Evolutionary conservation across 2,329 filamentous ascomycete species (phyloP).

Genomic region (Trichophyton rubrum): DNA sequence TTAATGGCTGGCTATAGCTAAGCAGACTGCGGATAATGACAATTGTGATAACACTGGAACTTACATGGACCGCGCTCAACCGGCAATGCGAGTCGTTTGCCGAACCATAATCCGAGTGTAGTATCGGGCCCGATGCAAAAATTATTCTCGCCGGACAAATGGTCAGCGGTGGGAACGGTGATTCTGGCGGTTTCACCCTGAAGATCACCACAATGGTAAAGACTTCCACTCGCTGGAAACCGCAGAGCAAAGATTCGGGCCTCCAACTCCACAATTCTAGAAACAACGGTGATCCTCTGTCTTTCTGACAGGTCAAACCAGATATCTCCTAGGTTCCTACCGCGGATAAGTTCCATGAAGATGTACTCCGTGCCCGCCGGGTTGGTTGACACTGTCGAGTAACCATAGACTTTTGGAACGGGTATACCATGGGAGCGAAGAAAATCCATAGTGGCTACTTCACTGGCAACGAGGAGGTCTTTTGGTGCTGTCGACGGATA

Average conservation of each 20-base stretch:
- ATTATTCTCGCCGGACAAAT: not conserved
- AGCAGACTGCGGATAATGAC: no score
- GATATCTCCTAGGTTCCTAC: slow-evolving; percentile 20
- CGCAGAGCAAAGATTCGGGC: slow-evolving; percentile 13
- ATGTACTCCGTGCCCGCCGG: slow-evolving; percentile 30
- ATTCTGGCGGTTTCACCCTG: not conserved
- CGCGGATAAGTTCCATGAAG: slow-evolving; percentile 26
- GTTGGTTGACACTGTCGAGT: slow-evolving; percentile 24
- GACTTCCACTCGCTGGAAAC: slow-evolving; percentile 8
- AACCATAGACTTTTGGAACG: slow-evolving; percentile 26
- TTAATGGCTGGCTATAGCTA: not conserved
- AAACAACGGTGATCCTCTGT: slow-evolving; percentile 11
- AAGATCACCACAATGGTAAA: not conserved
- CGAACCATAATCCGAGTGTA: not conserved
- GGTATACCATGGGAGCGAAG: slow-evolving; percentile 22
- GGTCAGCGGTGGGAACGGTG: not conserved
- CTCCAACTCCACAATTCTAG: slow-evolving; percentile 15
- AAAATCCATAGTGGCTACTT: slow-evolving; percentile 24
- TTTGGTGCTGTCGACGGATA: slow-evolving; percentile 18
- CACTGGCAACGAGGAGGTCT: slow-evolving; percentile 15
- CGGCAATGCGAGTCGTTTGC: not conserved
- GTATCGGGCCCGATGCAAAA: not conserved
- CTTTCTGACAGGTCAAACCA: slow-evolving; percentile 18
- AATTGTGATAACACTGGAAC: not conserved
- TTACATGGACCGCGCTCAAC: not conserved